phyloP scores from a whole-genome alignment of 2,329 filamentous ascomycete genomes.

The Aspergillus sp. region DNA sequence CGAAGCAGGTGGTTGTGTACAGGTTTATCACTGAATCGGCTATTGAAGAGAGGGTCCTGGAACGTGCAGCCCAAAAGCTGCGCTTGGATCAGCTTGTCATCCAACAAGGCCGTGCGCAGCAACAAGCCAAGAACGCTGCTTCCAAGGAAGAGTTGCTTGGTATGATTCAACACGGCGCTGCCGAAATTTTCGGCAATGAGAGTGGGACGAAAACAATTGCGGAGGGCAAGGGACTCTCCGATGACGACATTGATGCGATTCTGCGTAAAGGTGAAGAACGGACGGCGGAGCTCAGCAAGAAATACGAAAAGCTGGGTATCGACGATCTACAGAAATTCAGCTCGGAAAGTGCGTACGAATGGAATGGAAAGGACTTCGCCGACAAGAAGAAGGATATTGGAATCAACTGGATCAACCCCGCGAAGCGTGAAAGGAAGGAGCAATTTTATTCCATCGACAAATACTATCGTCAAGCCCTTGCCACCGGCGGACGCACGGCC shows the following conservation, averaged over 20 bases:
- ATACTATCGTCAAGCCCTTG: conserved; percentile 91
- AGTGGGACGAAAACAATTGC: conserved; percentile 62
- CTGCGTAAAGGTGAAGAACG: conserved; percentile 82
- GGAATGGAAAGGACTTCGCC: conserved; percentile 97
- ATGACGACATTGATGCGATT: conserved; percentile 89
- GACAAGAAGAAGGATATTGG: conserved; percentile 89
- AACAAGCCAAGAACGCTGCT: conserved; percentile 83
- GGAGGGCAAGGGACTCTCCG: conserved; percentile 65
- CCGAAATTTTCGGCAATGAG: conserved; percentile 81
- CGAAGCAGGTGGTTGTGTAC: conserved; percentile 95
- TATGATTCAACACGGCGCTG: conserved; percentile 99
- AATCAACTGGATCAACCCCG: conserved; percentile 94
- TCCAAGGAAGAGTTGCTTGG: conserved; percentile 94
- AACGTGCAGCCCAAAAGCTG: conserved; percentile 93
- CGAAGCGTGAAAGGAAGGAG: conserved; percentile 97
- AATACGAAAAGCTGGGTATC: conserved; percentile 94
- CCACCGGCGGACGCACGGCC: conserved; percentile 73
- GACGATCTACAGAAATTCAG: conserved; percentile 98
- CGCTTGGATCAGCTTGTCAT: conserved; percentile 96
- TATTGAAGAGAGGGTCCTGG: conserved; percentile 96
- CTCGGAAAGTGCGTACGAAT: conserved; percentile 96
- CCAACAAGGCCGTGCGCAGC: conserved; percentile 92
- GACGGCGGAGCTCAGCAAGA: conserved; percentile 85
- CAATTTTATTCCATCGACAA: conserved; percentile 98
- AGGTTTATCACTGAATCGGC: conserved; percentile 97